These are phyloP conservation scores for Podospora sp. DNA, from an alignment of 495 filamentous ascomycete species.

Conservation along the genomic window DNA sequence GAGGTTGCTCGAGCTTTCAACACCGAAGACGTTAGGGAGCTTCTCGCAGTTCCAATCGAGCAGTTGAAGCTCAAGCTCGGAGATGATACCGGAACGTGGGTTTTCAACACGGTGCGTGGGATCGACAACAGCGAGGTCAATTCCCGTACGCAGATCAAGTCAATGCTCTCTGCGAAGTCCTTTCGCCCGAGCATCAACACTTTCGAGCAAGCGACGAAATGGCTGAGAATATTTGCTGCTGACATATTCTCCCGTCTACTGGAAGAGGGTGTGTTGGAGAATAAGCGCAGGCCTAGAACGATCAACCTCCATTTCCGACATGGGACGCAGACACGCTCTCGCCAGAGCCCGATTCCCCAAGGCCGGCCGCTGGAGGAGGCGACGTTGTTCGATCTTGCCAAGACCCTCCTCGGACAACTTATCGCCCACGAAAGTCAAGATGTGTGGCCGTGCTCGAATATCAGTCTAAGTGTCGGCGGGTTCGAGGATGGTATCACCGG, in stretches of 20 bases:
- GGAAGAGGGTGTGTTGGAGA: slow-evolving; percentile 89
- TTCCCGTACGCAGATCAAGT: slow-evolving; percentile 89
- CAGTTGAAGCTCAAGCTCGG: slow-evolving; percentile 79
- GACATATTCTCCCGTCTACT: slow-evolving; percentile 90
- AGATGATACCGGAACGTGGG: slow-evolving; percentile 85
- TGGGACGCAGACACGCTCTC: slow-evolving; percentile 68
- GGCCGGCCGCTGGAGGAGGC: slow-evolving; percentile 71
- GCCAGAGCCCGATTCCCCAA: slow-evolving; percentile 74
- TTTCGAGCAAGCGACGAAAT: slow-evolving; percentile 78
- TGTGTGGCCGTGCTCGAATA: slow-evolving; percentile 86
- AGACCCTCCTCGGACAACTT: slow-evolving; percentile 74
- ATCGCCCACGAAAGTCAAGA: slow-evolving; percentile 65
- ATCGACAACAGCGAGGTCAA: slow-evolving; percentile 88
- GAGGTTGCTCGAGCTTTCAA: slow-evolving; percentile 75
- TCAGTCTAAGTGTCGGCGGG: slow-evolving; percentile 81
- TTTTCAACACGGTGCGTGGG: slow-evolving; percentile 84
- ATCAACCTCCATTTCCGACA: slow-evolving; percentile 81
- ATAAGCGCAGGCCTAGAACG: slow-evolving; percentile 81
- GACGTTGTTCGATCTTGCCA: slow-evolving; percentile 75
- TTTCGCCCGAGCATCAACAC: slow-evolving; percentile 84
- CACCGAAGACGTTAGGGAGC: slow-evolving; percentile 77
- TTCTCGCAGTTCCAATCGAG: slow-evolving; percentile 72
- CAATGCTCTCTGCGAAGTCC: slow-evolving; percentile 97
- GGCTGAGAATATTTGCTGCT: slow-evolving; percentile 89
- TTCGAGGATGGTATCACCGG: slow-evolving; percentile 86